Evolutionary conservation across 2,329 filamentous ascomycete genomes (phyloP).

Genomic region (Aphanocladium album): DNA sequence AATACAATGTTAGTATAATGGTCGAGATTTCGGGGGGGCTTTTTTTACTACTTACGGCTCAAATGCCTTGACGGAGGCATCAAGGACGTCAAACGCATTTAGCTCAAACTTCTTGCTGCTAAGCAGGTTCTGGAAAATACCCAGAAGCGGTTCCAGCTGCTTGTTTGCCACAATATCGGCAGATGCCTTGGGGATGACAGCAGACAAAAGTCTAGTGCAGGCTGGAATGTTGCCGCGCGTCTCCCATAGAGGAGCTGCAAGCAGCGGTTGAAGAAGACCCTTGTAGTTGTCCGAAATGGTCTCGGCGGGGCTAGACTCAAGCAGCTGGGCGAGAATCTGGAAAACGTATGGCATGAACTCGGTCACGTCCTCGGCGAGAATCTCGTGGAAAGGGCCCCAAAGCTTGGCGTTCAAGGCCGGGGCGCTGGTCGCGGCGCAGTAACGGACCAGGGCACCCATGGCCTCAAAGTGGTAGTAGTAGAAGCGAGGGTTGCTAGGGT

Average conservation of each 20-base stretch:
- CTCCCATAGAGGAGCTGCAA: conserved; percentile 84
- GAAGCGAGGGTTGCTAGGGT: conserved; percentile 95
- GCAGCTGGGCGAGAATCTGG: conserved; percentile 84
- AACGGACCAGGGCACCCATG: conserved; percentile 75
- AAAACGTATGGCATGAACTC: conserved; percentile 97
- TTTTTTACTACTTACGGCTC: conserved; percentile 52
- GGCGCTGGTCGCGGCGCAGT: conserved; percentile 60
- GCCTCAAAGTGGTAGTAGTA: conserved; percentile 99
- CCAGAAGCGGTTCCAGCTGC: conserved; percentile 82
- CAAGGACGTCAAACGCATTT: conserved; percentile 85
- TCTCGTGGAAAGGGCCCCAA: conserved; percentile 75
- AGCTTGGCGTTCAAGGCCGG: conserved; percentile 73
- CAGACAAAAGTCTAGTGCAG: conserved; percentile 75
- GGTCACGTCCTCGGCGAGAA: conserved; percentile 77
- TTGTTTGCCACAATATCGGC: conserved; percentile 69
- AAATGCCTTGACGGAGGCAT: conserved; percentile 69
- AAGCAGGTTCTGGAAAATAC: conserved; percentile 90
- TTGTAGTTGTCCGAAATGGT: conserved; percentile 77
- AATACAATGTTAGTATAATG: conserved; percentile 21
- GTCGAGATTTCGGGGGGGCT: not conserved
- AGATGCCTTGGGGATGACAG: conserved; percentile 74
- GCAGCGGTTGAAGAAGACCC: conserved; percentile 68
- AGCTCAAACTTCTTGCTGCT: conserved; percentile 77
- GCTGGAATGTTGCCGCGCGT: conserved; percentile 89
- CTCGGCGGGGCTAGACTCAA: conserved; percentile 79